Evolutionary conservation across 176 grass and related monocot genomes (phyloP).

Genomic region (Triticum turgidum): DNA sequence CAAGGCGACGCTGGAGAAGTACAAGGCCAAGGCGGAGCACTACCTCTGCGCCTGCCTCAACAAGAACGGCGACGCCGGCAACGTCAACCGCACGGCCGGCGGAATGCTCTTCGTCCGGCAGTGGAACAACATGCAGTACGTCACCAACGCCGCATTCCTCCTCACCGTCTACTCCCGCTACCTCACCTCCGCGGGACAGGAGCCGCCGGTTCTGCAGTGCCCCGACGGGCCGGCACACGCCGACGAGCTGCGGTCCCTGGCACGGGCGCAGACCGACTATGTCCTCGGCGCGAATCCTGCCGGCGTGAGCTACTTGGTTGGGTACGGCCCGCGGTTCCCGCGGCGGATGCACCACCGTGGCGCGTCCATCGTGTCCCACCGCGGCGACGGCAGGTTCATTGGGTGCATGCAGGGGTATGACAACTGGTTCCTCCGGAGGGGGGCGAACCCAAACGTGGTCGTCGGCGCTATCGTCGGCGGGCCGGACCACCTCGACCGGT

Average conservation of each 20-base stretch:
- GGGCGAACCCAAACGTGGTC: constrained; percentile 29
- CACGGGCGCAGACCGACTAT: constrained; percentile 30
- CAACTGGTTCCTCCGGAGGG: constrained; percentile 27
- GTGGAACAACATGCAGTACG: constrained; percentile 64
- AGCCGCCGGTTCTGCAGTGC: background rate
- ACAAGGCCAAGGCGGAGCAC: constrained; percentile 51
- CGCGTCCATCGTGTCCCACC: constrained; percentile 40
- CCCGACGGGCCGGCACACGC: background rate
- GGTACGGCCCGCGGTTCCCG: constrained; percentile 22
- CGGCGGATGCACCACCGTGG: constrained; percentile 46
- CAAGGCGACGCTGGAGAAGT: constrained; percentile 21
- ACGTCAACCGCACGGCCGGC: constrained; percentile 42
- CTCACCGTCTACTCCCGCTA: constrained; percentile 41
- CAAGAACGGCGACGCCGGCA: constrained; percentile 38
- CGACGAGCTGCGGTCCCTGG: constrained; percentile 2
- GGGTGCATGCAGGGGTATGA: constrained; percentile 56
- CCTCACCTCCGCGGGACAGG: background rate
- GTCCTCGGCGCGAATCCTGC: constrained; percentile 33
- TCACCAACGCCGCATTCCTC: constrained; percentile 52
- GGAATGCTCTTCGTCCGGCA: constrained; percentile 50
- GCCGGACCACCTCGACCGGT: constrained; percentile 33
- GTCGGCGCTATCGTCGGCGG: constrained; percentile 50
- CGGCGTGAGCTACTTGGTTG: constrained; percentile 41
- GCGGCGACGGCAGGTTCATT: constrained; percentile 5
- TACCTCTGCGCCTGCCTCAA: constrained; percentile 44